Conservation (phyloP, 2,329 filamentous ascomycete species). For the Sporothrix dimorphospora region DNA sequence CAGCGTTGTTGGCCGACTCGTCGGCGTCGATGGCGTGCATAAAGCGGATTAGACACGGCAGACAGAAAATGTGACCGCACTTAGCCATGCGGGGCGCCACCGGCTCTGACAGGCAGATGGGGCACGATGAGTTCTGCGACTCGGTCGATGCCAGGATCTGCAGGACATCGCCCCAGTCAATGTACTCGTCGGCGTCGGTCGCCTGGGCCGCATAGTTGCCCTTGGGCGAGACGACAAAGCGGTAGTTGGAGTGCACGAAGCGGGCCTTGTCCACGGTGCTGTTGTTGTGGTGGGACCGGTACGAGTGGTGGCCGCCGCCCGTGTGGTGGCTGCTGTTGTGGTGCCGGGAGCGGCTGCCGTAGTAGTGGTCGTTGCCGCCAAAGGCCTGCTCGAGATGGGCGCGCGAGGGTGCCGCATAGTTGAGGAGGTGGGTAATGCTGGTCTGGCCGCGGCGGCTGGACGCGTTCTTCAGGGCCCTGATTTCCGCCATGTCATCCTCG, state of each 20-base stretch:
- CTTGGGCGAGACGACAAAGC: constrained; percentile 87
- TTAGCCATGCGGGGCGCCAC: constrained; percentile 95
- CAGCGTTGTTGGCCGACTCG: constrained; percentile 44
- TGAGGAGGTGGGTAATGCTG: constrained; percentile 95
- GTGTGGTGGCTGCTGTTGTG: constrained; percentile 47
- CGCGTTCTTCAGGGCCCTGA: constrained; percentile 61
- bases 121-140: constrained; percentile 86
- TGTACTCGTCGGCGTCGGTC: constrained; percentile 80
- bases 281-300: constrained; percentile 78
- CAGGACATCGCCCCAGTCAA: constrained; percentile 89
- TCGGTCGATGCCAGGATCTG: constrained; percentile 90
- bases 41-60: constrained; percentile 90
- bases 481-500: constrained; percentile 87
- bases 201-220: constrained; percentile 80
- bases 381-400: constrained; percentile 60
- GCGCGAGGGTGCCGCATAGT: constrained; percentile 80
- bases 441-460: constrained; percentile 86
- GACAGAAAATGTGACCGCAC: constrained; percentile 95
- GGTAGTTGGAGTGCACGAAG: constrained; percentile 93
- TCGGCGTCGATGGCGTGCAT: constrained; percentile 82
- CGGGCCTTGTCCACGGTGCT: constrained; percentile 81
- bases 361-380: constrained; percentile 16
- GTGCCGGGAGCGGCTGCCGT: constrained; percentile 39
- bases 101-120: constrained; percentile 90
- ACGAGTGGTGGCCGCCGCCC: constrained; percentile 50